A percentile compares a stretch with the other conserved stretches of the same genome.
Evolutionary conservation across 148 eudicot species (phyloP).

Genomic region (Vaccinium darrowii): DNA sequence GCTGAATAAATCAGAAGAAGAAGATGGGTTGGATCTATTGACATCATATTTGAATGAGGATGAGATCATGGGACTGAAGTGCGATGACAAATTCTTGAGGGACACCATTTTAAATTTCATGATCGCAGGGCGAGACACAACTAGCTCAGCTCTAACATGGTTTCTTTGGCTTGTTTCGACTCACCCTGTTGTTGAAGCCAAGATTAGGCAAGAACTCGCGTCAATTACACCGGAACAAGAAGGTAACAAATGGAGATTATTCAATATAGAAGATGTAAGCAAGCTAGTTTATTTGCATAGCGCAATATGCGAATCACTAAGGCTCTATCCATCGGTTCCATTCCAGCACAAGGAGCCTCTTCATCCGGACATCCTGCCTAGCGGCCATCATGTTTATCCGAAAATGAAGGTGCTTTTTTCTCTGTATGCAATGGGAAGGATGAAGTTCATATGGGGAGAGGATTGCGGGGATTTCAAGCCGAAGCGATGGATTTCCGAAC

Average conservation of each 20-base stretch:
- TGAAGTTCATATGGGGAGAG: conserved; percentile 3
- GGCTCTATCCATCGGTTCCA: not conserved
- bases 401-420: conserved; percentile 31
- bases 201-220: not conserved
- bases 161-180: conserved; percentile 5
- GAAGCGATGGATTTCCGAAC: not conserved
- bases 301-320: not conserved
- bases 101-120: not conserved
- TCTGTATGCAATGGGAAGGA: conserved; percentile 7
- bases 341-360: conserved; percentile 5
- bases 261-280: not conserved
- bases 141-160: not conserved
- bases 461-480: not conserved
- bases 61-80: not conserved
- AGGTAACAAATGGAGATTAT: not conserved
- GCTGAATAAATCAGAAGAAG: not conserved
- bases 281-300: not conserved
- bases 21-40: conserved; percentile 29
- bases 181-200: not conserved
- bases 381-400: conserved; percentile 37
- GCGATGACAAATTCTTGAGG: conserved; percentile 35
- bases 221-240: not conserved
- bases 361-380: conserved; percentile 23
- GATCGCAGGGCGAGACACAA: not conserved
- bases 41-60: conserved; percentile 33